Conservation (phyloP, 176 grass and related monocot genomes). For the Themeda triandra region DNA sequence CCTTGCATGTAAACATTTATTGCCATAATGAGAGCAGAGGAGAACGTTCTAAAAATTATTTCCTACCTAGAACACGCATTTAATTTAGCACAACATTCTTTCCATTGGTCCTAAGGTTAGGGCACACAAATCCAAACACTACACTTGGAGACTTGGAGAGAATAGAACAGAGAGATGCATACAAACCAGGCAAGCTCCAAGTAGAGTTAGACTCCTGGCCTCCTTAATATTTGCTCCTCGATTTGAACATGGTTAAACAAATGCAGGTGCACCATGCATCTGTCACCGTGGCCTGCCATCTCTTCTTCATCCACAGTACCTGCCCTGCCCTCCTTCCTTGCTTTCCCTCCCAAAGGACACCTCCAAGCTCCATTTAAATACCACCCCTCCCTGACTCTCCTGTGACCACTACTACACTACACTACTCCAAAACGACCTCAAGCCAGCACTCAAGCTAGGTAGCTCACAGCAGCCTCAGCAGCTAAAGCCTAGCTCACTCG, state of each 20-base stretch:
- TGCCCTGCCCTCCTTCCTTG: not conserved
- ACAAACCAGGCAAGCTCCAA: constrained; percentile 17
- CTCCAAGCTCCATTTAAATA: constrained; percentile 57
- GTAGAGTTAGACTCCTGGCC: not conserved
- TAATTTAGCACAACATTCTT: constrained; percentile 41
- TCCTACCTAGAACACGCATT: not conserved
- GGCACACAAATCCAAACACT: constrained; percentile 53
- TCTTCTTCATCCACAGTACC: constrained; percentile 26
- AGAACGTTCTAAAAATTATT: constrained; percentile 45
- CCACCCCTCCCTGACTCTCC: constrained; percentile 29
- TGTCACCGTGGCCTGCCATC: constrained; percentile 34
- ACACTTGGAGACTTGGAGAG: constrained; percentile 9
- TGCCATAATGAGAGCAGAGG: not conserved
- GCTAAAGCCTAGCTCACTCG: not conserved
- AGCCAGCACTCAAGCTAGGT: constrained; percentile 6
- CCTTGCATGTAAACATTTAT: not conserved
- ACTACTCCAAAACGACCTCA: constrained; percentile 32
- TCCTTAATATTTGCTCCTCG: constrained; percentile 20
- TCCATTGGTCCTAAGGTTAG: constrained; percentile 42
- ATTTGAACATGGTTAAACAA: constrained; percentile 44
- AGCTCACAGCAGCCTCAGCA: not conserved
- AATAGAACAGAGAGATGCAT: constrained; percentile 15
- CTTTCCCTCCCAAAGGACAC: constrained; percentile 29
- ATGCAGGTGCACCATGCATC: constrained; percentile 28
- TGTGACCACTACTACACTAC: constrained; percentile 34